Percentiles rank a stretch among this genome's conserved stretches.
phyloP scores from a whole-genome alignment of 305 asterid genomes.

The Fraxinus greggii region DNA sequence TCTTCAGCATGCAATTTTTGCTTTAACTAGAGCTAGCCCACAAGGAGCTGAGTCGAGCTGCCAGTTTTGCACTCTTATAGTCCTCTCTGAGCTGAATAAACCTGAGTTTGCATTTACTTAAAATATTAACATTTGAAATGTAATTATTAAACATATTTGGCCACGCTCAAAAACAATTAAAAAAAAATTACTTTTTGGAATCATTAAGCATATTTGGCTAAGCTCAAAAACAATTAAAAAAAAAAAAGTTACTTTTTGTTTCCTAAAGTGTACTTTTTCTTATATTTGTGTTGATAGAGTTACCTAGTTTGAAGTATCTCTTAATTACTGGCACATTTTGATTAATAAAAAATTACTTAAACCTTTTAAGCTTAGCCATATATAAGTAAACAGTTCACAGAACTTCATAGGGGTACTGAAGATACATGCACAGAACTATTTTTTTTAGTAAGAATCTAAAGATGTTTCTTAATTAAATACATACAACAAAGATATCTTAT shows the following conservation, averaged over 20 bases:
- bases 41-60: conserved; percentile 76
- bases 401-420: not conserved
- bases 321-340: not conserved
- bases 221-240: not conserved
- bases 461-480: not conserved
- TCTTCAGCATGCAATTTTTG: conserved; percentile 3
- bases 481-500: not conserved
- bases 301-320: not conserved
- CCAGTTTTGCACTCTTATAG: conserved; percentile 96
- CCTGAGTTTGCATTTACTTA: conserved; percentile 51
- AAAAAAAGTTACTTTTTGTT: not conserved
- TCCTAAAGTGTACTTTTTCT: not conserved
- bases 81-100: conserved; percentile 97
- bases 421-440: not conserved
- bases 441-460: not conserved
- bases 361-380: not conserved
- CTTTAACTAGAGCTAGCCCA: conserved; percentile 47
- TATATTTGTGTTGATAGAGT: not conserved
- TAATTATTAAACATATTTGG: not conserved
- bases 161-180: not conserved
- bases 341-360: not conserved
- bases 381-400: not conserved
- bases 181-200: not conserved
- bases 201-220: not conserved
- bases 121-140: not conserved